Conservation (phyloP, 1,284 basidiomycete genomes). For the Fomitopsis schrenkii region DNA sequence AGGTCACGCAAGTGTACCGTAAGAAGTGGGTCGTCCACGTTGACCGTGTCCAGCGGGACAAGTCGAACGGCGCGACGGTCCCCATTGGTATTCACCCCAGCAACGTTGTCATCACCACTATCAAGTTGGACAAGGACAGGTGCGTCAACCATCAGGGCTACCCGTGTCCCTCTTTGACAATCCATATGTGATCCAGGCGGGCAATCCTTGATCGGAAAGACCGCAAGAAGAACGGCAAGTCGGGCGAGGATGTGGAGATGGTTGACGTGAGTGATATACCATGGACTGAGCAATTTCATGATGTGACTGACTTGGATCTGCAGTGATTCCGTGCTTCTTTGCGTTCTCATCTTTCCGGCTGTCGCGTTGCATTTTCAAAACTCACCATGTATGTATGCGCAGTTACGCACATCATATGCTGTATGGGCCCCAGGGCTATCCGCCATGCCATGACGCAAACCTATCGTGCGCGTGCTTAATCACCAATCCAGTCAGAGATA, state of each 20-base stretch:
- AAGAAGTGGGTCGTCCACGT: conserved; percentile 99
- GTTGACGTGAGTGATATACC: conserved; percentile 54
- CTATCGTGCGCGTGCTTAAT: not conserved
- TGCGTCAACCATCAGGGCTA: conserved; percentile 25
- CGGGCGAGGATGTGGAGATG: conserved; percentile 67
- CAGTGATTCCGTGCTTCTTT: conserved; percentile 30
- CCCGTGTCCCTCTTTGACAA: not conserved
- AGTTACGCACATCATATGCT: conserved; percentile 46
- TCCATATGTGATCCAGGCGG: conserved; percentile 40
- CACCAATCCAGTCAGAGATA: no score
- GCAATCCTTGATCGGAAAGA: conserved; percentile 82
- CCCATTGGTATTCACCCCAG: conserved; percentile 96
- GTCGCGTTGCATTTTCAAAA: conserved; percentile 42
- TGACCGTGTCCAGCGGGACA: conserved; percentile 97
- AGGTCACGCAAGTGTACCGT: conserved; percentile 96
- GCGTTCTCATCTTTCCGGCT: conserved; percentile 25
- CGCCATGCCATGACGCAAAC: not conserved
- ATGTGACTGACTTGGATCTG: conserved; percentile 5
- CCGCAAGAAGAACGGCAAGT: conserved; percentile 53
- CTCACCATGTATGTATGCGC: conserved; percentile 48
- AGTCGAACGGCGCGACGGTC: conserved; percentile 93
- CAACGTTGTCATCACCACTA: conserved; percentile 92
- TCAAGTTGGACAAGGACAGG: conserved; percentile 91
- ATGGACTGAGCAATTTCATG: conserved; percentile 1
- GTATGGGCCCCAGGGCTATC: conserved; percentile 28